Evolutionary conservation across 371 early-diverging fungal species (phyloP), one percentile per base, ranked within the genome.

Genomic region (Parasitella parasitica): DNA sequence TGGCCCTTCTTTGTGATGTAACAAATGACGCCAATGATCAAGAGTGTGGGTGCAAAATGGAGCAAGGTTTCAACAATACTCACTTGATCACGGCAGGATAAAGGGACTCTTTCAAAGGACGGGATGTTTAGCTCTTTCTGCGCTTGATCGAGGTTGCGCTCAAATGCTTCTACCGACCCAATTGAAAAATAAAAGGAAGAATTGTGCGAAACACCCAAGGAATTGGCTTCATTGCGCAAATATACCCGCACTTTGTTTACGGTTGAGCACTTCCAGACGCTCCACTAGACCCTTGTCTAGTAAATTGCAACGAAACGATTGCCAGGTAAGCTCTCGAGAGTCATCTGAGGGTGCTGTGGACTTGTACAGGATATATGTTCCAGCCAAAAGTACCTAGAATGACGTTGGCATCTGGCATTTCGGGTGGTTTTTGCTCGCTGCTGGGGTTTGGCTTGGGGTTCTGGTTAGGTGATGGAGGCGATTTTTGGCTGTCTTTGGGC

Each of bases 121-220:
- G 98, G 96, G 46, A 98, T 94, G 13, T 89, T 89, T 38, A 98
- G 86, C 68, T 96, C 95, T 32, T 78, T 76, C 70, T 98, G 98
- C 15, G 97, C 97, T 16, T 88, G 83, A n/a, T 93, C 93, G 58
- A 98, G 64, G 59, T 89, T 89, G 43, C 88, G 86, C 76, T 98
- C 99, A 80, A 98, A 98, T 20, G 91, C 85, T 54, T 97, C 98
- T 0, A 96, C 90, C n/a, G 93, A 93, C 27, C 97, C 98, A 48
- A 98, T 97, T 39, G 94, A 89, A 74, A 98, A 98, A 66, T 86
- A 83, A 74, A 82, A 84, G 0, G 66, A 59, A 37, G 68, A 77
- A 64, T 53, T 20, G 24, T 54, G 68, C 26, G 72, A 65, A 13
- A 65, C 77, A 24, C 74, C 82, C 12, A 84, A 59, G 11, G 84